These are phyloP conservation scores for Didymella pinodella DNA, from an alignment of 2,329 filamentous ascomycete species.

Conservation along the genomic window DNA sequence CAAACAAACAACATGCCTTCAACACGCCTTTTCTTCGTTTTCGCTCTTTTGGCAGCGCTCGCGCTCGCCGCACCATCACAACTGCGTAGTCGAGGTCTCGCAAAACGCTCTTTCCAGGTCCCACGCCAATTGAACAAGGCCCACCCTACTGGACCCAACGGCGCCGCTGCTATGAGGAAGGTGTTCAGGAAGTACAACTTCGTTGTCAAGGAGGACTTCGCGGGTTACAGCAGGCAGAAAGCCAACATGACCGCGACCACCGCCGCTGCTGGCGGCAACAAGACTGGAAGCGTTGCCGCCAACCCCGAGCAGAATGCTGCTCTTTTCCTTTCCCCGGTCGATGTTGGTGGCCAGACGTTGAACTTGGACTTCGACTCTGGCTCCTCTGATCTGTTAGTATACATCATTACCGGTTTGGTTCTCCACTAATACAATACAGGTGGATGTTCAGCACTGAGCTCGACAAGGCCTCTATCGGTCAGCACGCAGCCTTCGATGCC, in stretches of 20 bases:
- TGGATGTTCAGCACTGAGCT: slow-evolving; percentile 75
- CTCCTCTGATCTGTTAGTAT: slow-evolving; percentile 70
- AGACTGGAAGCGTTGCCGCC: slow-evolving; percentile 67
- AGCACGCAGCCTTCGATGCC: slow-evolving; percentile 65
- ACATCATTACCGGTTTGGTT: neutral
- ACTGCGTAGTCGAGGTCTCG: slow-evolving; percentile 42
- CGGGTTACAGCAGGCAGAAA: slow-evolving; percentile 46
- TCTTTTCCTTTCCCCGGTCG: slow-evolving; percentile 74
- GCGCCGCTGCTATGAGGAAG: slow-evolving; percentile 68
- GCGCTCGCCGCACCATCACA: slow-evolving; percentile 57
- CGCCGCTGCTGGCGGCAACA: slow-evolving; percentile 36
- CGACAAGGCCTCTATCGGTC: slow-evolving; percentile 52
- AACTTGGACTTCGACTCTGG: slow-evolving; percentile 79
- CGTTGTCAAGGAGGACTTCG: slow-evolving; percentile 32
- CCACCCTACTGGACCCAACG: slow-evolving; percentile 61
- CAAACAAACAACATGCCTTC: slow-evolving; percentile 48
- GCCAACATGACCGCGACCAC: slow-evolving; percentile 53
- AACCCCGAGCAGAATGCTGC: slow-evolving; percentile 71
- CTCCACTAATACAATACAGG: slow-evolving; percentile 47
- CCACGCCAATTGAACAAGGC: slow-evolving; percentile 64
- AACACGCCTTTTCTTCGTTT: slow-evolving; percentile 51
- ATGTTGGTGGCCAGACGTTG: slow-evolving; percentile 72
- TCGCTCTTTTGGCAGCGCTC: slow-evolving; percentile 59
- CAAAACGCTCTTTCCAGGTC: slow-evolving; percentile 69
- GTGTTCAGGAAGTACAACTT: slow-evolving; percentile 73